Conservation (phyloP, 768 basidiomycete genomes). For the Artomyces pyxidatus region DNA sequence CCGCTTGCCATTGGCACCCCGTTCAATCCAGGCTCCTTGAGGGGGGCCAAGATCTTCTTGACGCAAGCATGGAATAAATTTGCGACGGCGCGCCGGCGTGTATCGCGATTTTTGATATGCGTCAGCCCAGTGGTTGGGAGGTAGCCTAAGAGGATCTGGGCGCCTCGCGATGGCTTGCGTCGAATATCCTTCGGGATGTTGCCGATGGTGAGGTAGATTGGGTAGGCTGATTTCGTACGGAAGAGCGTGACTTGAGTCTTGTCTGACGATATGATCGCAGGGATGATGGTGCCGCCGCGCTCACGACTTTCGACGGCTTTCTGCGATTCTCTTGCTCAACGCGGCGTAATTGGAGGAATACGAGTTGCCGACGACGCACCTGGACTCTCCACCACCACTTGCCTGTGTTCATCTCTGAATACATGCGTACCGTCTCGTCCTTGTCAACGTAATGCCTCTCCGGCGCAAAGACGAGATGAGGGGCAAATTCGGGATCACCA, state of each 20-base stretch:
- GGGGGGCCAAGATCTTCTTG: conserved; percentile 6
- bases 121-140: conserved; percentile 16
- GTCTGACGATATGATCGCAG: conserved; percentile 18
- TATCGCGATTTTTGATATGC: conserved; percentile 15
- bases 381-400: conserved; percentile 22
- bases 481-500: neutral
- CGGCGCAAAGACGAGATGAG: neutral
- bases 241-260: conserved; percentile 19
- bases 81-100: conserved; percentile 13
- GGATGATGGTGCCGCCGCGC: conserved; percentile 7
- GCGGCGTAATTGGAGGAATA: neutral
- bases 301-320: neutral
- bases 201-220: conserved; percentile 21
- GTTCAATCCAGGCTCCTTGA: conserved; percentile 5
- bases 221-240: conserved; percentile 18
- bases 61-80: conserved; percentile 22
- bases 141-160: conserved; percentile 21
- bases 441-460: neutral
- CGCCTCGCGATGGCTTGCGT: conserved; percentile 17
- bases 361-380: conserved; percentile 9
- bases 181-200: conserved; percentile 22
- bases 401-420: conserved; percentile 18
- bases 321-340: too few relatives aligned
- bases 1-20: conserved; percentile 16
- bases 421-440: neutral